phyloP scores from a whole-genome alignment of 2,329 filamentous ascomycete species.

The Diaporthe longicolla region DNA sequence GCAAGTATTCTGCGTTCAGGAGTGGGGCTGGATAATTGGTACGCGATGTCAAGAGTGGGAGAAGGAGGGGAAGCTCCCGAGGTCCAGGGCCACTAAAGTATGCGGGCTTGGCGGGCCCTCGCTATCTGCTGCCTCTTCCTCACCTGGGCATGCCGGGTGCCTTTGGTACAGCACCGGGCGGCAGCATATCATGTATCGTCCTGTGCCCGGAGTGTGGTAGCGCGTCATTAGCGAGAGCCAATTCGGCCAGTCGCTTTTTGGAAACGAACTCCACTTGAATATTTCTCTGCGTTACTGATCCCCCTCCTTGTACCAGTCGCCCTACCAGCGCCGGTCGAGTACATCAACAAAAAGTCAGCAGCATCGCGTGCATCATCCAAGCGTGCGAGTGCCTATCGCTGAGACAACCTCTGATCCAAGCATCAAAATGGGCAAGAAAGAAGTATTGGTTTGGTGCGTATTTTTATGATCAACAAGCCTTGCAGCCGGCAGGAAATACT shows the following conservation, averaged over 20 bases:
- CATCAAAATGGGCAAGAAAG: slow-evolving; percentile 47
- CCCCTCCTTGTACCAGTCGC: not conserved
- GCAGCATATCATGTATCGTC: not conserved
- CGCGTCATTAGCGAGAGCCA: not conserved
- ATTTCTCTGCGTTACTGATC: not conserved
- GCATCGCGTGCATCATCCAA: not conserved
- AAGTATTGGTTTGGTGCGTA: slow-evolving; percentile 46
- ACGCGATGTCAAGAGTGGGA: slow-evolving; percentile 33
- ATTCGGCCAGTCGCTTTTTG: not conserved
- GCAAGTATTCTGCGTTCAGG: no score
- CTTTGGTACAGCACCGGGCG: not conserved
- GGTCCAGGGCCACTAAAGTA: not conserved
- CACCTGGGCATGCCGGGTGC: not conserved
- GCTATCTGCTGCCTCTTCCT: not conserved
- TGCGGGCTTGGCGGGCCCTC: not conserved
- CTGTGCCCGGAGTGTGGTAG: not conserved
- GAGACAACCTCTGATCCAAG: not conserved
- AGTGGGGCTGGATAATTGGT: not conserved
- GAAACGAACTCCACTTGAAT: not conserved
- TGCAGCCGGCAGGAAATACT: not conserved
- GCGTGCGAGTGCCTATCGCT: not conserved
- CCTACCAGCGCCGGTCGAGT: not conserved
- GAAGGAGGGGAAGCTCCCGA: slow-evolving; percentile 35
- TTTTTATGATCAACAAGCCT: no score
- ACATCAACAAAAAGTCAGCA: not conserved